Conservation (phyloP, 2,329 filamentous ascomycete genomes). For the Corynespora cassiicola region DNA sequence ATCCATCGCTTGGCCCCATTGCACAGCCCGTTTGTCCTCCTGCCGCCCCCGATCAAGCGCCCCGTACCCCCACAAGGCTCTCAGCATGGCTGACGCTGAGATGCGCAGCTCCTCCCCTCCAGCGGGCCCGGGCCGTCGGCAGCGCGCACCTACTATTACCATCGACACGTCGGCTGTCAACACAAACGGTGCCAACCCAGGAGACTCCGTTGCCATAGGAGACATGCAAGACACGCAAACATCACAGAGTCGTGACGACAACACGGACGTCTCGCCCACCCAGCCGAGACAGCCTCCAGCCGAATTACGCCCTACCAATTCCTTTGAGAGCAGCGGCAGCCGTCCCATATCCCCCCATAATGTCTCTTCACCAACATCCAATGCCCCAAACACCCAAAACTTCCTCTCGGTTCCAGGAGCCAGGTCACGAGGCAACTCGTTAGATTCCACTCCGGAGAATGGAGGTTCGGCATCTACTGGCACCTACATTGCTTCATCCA, state of each 20-base stretch:
- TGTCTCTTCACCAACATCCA: constrained; percentile 66
- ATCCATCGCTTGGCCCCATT: constrained; percentile 28
- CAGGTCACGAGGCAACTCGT: constrained; percentile 69
- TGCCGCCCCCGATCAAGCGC: constrained; percentile 14
- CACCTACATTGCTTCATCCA: constrained; percentile 60
- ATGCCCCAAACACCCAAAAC: constrained; percentile 61
- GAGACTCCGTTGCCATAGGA: constrained; percentile 41
- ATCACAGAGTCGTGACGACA: constrained; percentile 26
- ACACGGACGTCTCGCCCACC: constrained; percentile 30
- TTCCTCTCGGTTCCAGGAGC: constrained; percentile 69
- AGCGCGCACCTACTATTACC: constrained; percentile 58
- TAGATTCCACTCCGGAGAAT: constrained; percentile 67
- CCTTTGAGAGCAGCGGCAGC: constrained; percentile 70
- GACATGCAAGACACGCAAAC: constrained; percentile 37
- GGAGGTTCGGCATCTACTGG: constrained; percentile 63
- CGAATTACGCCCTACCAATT: constrained; percentile 62
- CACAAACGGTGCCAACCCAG: constrained; percentile 40
- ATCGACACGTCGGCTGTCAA: constrained; percentile 59
- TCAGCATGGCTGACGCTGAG: constrained; percentile 32
- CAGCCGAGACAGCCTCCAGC: constrained; percentile 38
- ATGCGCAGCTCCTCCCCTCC: constrained; percentile 32
- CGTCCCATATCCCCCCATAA: constrained; percentile 72
- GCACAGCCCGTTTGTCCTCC: too few relatives aligned
- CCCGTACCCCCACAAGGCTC: constrained; percentile 21
- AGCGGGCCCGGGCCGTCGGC: constrained; percentile 39